A percentile compares a stretch with the other conserved stretches of the same genome.
phyloP scores from a whole-genome alignment of 1,139 yeast genomes.

The Saccharomyces hybrid region DNA sequence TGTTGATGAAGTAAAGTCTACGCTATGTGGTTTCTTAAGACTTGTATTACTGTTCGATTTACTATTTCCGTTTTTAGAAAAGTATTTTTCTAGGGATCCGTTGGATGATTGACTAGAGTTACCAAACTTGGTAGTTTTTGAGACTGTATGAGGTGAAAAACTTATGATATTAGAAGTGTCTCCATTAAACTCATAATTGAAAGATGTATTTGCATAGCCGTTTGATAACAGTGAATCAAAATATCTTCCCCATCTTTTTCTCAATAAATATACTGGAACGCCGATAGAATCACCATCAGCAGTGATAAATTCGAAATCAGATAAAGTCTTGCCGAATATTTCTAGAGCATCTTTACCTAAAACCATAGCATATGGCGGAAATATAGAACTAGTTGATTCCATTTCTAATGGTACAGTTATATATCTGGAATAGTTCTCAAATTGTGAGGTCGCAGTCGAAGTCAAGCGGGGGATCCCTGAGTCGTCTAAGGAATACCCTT shows the following conservation, averaged over 20 bases:
- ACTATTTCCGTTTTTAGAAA: conserved; percentile 3
- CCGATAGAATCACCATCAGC: conserved; percentile 63
- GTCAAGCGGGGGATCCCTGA: conserved; percentile 11
- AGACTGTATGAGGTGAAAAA: conserved; percentile 11
- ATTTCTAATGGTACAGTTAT: conserved; percentile 64
- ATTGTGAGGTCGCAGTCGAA: conserved; percentile 30
- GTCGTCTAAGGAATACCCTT: neutral
- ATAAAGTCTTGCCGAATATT: conserved; percentile 51
- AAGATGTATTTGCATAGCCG: conserved; percentile 44
- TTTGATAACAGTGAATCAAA: conserved; percentile 54
- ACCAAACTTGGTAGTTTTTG: conserved; percentile 2
- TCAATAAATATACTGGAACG: conserved; percentile 50
- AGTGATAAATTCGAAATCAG: conserved; percentile 66
- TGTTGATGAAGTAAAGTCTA: neutral
- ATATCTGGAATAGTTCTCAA: conserved; percentile 67
- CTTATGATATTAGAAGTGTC: conserved; percentile 11
- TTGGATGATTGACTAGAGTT: conserved; percentile 11
- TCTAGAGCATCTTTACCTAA: conserved; percentile 68
- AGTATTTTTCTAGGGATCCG: conserved; percentile 31
- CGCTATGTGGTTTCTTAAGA: neutral
- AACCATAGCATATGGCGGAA: conserved; percentile 71
- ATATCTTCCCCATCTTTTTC: conserved; percentile 70
- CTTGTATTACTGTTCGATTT: neutral
- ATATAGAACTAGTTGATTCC: conserved; percentile 58
- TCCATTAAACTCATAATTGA: conserved; percentile 20